Conservation (phyloP, 768 basidiomycete species). For the Termitomyces eurrhizus region DNA sequence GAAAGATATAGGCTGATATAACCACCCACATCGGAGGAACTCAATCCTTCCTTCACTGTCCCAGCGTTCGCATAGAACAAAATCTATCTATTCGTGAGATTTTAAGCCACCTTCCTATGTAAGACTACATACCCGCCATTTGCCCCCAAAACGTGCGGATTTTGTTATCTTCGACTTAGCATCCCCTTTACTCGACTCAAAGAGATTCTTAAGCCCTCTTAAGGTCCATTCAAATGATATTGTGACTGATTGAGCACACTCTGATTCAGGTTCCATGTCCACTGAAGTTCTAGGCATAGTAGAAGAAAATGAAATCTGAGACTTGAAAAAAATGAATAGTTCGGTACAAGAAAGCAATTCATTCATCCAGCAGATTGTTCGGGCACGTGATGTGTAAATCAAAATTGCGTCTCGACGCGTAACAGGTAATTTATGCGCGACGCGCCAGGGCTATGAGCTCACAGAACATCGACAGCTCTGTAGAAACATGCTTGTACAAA, state of each 20-base stretch:
- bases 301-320: not conserved
- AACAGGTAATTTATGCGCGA: too few relatives aligned
- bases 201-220: slow-evolving; percentile 62
- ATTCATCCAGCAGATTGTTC: too few relatives aligned
- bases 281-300: not conserved
- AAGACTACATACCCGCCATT: slow-evolving; percentile 58
- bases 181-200: slow-evolving; percentile 78
- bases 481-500: too few relatives aligned
- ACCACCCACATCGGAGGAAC: slow-evolving; percentile 26
- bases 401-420: too few relatives aligned
- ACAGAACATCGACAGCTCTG: too few relatives aligned
- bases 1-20: slow-evolving; percentile 78
- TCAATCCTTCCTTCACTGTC: slow-evolving; percentile 43
- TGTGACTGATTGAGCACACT: slow-evolving; percentile 48
- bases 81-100: slow-evolving; percentile 39
- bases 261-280: slow-evolving; percentile 25
- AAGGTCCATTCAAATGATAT: slow-evolving; percentile 79
- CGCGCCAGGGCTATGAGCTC: too few relatives aligned
- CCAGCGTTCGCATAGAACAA: slow-evolving; percentile 85
- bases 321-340: too few relatives aligned
- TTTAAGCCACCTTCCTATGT: not conserved
- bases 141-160: slow-evolving; percentile 69
- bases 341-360: too few relatives aligned
- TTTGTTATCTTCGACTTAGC: slow-evolving; percentile 75
- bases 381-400: too few relatives aligned